Evolutionary conservation across 1,284 basidiomycete species (phyloP).

Genomic region (Heterobasidion occidentale): DNA sequence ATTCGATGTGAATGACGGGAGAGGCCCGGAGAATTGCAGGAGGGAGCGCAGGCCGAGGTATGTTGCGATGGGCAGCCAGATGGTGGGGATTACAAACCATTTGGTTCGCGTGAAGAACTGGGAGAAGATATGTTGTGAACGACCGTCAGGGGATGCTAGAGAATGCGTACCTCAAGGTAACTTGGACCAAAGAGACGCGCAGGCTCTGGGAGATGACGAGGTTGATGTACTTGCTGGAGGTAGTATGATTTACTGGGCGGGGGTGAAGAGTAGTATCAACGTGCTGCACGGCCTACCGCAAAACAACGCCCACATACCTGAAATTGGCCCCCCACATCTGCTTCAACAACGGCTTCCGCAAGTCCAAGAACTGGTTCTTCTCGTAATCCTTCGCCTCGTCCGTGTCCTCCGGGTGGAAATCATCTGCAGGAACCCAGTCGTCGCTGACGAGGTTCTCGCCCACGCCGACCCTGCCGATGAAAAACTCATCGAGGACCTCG

Average conservation of each 20-base stretch:
- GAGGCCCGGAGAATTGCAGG: conserved; percentile 70
- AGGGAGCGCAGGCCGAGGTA: conserved; percentile 80
- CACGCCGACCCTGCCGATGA: conserved; percentile 73
- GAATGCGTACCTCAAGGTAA: conserved; percentile 64
- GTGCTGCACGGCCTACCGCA: background rate
- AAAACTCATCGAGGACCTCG: conserved; percentile 85
- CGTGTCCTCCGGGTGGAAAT: conserved; percentile 87
- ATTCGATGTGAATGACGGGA: conserved; percentile 47
- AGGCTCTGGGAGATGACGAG: conserved; percentile 82
- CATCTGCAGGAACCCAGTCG: conserved; percentile 82
- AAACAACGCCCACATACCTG: conserved; percentile 33
- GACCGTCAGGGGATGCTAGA: background rate
- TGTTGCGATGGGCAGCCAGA: conserved; percentile 87
- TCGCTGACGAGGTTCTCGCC: conserved; percentile 75
- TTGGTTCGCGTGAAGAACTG: conserved; percentile 81
- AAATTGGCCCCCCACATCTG: conserved; percentile 85
- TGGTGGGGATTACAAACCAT: conserved; percentile 91
- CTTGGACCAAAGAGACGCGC: conserved; percentile 83
- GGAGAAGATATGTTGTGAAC: background rate
- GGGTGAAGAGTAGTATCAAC: background rate
- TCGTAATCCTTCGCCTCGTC: conserved; percentile 73
- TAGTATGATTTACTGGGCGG: conserved; percentile 83
- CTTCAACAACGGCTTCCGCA: conserved; percentile 77
- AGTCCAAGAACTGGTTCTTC: conserved; percentile 90
- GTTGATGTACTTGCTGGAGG: conserved; percentile 93